phyloP scores from a whole-genome alignment of 108 stramenopile species.

The Bacterosira constricta region DNA sequence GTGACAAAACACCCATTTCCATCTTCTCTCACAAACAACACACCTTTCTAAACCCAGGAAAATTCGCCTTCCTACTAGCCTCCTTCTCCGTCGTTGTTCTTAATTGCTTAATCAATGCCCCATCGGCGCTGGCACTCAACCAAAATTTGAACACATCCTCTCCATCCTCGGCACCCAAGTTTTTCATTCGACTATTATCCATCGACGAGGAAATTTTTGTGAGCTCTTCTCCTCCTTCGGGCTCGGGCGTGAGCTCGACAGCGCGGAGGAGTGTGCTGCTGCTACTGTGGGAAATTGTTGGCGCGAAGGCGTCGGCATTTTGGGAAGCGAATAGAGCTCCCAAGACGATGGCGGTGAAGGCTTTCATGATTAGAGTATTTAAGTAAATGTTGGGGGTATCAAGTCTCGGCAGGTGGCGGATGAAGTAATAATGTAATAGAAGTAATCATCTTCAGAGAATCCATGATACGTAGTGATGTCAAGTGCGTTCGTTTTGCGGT shows the following conservation, averaged over 20 bases:
- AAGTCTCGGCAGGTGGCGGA: too few species aligned
- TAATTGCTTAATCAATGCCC: constrained; percentile 62
- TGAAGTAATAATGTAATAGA: too few species aligned
- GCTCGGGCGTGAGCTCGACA: constrained; percentile 74
- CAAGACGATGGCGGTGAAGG: neutral
- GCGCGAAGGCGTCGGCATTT: neutral
- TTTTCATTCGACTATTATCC: constrained; percentile 68
- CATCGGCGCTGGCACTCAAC: constrained; percentile 65
- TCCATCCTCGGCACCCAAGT: constrained; percentile 58
- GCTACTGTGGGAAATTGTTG: too few species aligned
- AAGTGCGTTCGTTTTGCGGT: too few species aligned
- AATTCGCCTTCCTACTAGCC: constrained; percentile 81
- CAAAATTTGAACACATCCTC: constrained; percentile 75
- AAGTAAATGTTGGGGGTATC: neutral
- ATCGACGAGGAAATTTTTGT: constrained; percentile 56
- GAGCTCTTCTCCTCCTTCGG: constrained; percentile 82
- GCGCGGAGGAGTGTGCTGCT: constrained; percentile 14
- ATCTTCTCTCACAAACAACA: neutral
- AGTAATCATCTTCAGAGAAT: too few species aligned
- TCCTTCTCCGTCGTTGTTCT: constrained; percentile 74
- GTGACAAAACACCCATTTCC: neutral
- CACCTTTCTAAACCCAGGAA: constrained; percentile 86
- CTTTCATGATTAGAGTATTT: neutral
- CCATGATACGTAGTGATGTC: too few species aligned
- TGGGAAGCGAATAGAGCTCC: neutral